phyloP scores from a whole-genome alignment of 352 stramenopile genomes.

The Globisporangium paroecandrum region DNA sequence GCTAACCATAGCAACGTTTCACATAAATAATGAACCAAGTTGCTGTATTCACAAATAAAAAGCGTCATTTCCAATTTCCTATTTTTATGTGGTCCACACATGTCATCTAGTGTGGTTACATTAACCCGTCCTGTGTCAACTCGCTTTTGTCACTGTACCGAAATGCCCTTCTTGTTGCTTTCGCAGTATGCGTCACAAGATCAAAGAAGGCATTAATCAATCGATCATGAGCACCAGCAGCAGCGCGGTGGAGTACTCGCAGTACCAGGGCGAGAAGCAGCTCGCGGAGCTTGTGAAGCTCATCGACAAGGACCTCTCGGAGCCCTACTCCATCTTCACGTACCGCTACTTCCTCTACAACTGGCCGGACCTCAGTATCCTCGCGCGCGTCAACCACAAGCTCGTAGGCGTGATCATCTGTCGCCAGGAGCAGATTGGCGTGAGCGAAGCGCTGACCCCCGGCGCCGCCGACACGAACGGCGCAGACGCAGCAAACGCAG shows the following conservation, averaged over 20 bases:
- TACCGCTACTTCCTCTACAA: conserved; percentile 97
- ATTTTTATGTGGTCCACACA: neutral
- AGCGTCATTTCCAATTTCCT: neutral
- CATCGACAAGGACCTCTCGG: conserved; percentile 93
- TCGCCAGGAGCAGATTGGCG: conserved; percentile 82
- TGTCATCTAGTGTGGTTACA: neutral
- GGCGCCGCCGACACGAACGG: conserved; percentile 4
- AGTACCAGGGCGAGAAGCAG: conserved; percentile 87
- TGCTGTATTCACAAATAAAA: neutral
- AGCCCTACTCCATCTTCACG: conserved; percentile 96
- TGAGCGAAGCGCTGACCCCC: conserved; percentile 40
- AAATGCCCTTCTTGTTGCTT: no score
- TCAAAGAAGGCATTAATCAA: neutral
- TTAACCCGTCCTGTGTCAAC: neutral
- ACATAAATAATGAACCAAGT: neutral
- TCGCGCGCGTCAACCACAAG: conserved; percentile 80
- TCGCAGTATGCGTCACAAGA: neutral
- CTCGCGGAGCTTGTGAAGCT: conserved; percentile 90
- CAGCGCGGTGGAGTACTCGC: conserved; percentile 43
- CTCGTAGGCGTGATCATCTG: conserved; percentile 92
- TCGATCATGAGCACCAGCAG: neutral
- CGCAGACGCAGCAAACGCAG: neutral
- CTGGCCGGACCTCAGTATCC: conserved; percentile 91
- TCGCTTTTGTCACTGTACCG: neutral
- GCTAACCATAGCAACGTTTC: neutral